Evolutionary conservation across 148 eudicot genomes (phyloP).

Genomic region (Heliamphora exappendiculata): DNA sequence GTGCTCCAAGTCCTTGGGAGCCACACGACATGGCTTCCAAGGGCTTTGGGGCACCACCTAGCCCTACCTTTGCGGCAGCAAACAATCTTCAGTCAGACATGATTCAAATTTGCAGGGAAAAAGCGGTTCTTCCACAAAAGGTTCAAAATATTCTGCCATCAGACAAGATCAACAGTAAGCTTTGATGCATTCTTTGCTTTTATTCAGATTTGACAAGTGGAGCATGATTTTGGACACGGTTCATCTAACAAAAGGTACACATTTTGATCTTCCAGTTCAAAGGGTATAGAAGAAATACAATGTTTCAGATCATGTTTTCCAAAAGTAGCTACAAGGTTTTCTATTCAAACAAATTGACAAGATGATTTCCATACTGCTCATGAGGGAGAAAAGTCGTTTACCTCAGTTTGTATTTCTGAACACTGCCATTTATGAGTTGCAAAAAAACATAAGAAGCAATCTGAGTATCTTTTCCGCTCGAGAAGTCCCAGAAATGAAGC

Average conservation of each 20-base stretch:
- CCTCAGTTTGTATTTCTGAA: background rate
- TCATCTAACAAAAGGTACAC: slow-evolving; percentile 7
- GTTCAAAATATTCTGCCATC: too few species aligned
- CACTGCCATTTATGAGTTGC: background rate
- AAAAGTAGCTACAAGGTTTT: slow-evolving; percentile 3
- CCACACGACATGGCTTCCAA: too few species aligned
- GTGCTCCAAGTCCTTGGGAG: too few species aligned
- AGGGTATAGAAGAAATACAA: slow-evolving; percentile 9
- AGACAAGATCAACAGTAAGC: background rate
- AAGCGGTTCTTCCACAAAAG: too few species aligned
- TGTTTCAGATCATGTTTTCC: background rate
- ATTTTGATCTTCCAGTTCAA: slow-evolving; percentile 1
- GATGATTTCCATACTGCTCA: background rate
- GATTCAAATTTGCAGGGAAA: too few species aligned
- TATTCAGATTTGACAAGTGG: background rate
- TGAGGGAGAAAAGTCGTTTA: background rate
- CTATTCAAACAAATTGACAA: slow-evolving; percentile 11
- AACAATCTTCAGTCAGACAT: too few species aligned
- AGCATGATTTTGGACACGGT: background rate
- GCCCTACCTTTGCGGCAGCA: too few species aligned
- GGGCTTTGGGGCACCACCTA: too few species aligned
- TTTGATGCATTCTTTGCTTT: background rate
- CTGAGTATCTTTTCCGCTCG: background rate
- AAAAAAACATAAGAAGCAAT: slow-evolving; percentile 1
- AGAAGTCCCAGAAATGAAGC: background rate